Conservation (phyloP, 169 alveolate genomes). For the Miamiensis avidus region DNA sequence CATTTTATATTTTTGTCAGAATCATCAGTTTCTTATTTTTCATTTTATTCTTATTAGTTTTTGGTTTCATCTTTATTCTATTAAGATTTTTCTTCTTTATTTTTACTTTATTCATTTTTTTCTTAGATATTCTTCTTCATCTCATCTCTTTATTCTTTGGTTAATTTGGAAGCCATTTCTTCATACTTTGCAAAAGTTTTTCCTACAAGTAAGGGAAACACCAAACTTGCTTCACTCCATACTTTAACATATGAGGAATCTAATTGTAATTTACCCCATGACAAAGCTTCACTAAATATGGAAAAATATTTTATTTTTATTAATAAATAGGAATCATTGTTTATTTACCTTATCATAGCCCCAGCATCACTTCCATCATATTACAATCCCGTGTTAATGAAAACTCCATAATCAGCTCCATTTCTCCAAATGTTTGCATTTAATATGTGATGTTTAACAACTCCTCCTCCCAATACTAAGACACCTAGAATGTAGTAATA, state of each 20-base stretch:
- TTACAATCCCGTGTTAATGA: conserved; percentile 96
- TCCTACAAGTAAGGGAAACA: conserved; percentile 96
- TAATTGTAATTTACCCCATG: conserved; percentile 99
- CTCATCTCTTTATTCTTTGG: neutral
- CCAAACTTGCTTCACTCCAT: conserved; percentile 94
- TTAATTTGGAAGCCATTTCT: conserved; percentile 56
- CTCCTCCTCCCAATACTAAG: conserved; percentile 98
- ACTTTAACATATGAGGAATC: conserved; percentile 96
- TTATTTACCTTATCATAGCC: conserved; percentile 78
- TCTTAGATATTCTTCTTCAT: neutral
- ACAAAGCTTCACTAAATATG: conserved; percentile 95
- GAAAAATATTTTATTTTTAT: too few relatives aligned
- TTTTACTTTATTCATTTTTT: too few relatives aligned
- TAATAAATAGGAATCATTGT: neutral
- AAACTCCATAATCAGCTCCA: conserved; percentile 99
- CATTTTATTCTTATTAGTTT: too few relatives aligned
- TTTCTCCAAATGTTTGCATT: conserved; percentile 99
- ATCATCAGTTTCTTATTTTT: neutral
- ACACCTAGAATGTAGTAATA: too few relatives aligned
- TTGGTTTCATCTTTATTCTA: too few relatives aligned
- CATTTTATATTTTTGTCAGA: neutral
- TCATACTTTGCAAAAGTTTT: conserved; percentile 88
- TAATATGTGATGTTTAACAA: conserved; percentile 99
- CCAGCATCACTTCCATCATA: conserved; percentile 99
- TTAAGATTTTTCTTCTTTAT: too few relatives aligned